phyloP scores from a whole-genome alignment of 176 grass and related monocot genomes.

The Saccharum spontaneum region DNA sequence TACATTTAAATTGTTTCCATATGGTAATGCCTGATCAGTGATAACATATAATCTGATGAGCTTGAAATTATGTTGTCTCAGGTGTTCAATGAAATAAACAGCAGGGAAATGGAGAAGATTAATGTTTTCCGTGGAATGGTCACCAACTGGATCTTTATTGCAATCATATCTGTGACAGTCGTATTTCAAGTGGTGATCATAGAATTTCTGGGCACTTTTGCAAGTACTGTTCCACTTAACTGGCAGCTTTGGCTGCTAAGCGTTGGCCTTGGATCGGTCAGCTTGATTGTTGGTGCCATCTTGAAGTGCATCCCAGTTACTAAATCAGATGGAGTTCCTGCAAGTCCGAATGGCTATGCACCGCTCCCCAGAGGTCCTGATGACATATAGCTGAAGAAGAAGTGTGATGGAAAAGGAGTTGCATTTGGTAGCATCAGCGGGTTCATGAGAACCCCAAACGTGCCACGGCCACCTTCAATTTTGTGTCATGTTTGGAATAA shows the following conservation, averaged over 20 bases:
- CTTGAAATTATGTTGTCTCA: conserved; percentile 2
- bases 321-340: conserved; percentile 26
- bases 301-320: conserved; percentile 82
- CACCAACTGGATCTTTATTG: conserved; percentile 72
- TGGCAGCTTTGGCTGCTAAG: conserved; percentile 80
- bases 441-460: background rate
- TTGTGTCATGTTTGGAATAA: background rate
- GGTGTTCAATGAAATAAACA: conserved; percentile 99
- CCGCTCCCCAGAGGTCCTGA: conserved; percentile 67
- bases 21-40: background rate
- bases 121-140: conserved; percentile 76
- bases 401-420: background rate
- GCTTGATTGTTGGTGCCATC: conserved; percentile 67
- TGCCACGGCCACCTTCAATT: background rate
- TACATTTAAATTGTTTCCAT: background rate
- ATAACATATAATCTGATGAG: background rate
- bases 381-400: conserved; percentile 48
- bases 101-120: conserved; percentile 94
- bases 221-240: conserved; percentile 76
- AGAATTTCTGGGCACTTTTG: conserved; percentile 81
- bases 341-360: conserved; percentile 50
- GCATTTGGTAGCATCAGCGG: background rate
- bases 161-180: conserved; percentile 55
- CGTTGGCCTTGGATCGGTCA: conserved; percentile 65
- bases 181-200: conserved; percentile 89